Evolutionary conservation across 331 rosid genomes (phyloP).

Genomic region (Telfairia occidentalis): DNA sequence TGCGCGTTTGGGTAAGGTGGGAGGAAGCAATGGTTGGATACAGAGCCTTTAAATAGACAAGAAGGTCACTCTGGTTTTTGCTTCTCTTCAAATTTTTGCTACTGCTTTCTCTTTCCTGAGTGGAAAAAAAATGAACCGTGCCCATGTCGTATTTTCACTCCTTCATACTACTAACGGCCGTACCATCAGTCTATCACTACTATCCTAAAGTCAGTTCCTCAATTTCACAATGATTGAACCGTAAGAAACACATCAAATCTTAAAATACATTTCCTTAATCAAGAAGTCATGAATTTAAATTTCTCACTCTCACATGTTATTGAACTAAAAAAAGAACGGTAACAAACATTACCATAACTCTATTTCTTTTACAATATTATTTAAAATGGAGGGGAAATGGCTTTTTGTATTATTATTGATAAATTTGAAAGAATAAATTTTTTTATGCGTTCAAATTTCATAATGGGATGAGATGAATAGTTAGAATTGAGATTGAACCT

Average conservation of each 20-base stretch:
- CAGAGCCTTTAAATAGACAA: conserved; percentile 32
- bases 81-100: conserved; percentile 10
- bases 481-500: neutral
- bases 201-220: too few species aligned
- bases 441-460: too few species aligned
- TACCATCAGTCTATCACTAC: too few species aligned
- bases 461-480: neutral
- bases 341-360: neutral
- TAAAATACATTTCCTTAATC: too few species aligned
- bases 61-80: neutral
- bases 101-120: conserved; percentile 5
- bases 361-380: neutral
- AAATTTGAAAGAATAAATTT: neutral
- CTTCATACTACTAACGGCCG: too few species aligned
- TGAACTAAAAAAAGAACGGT: too few species aligned
- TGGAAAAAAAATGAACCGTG: neutral
- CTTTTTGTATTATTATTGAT: too few species aligned
- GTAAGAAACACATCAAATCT: too few species aligned
- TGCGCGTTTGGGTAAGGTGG: conserved; percentile 10
- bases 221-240: too few species aligned
- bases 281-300: too few species aligned
- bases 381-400: neutral
- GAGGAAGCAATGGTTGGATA: conserved; percentile 26
- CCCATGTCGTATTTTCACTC: neutral
- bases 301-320: too few species aligned